These are phyloP conservation scores for Emmonsia crescens DNA, from an alignment of 2,329 filamentous ascomycete genomes.

Conservation along the genomic window DNA sequence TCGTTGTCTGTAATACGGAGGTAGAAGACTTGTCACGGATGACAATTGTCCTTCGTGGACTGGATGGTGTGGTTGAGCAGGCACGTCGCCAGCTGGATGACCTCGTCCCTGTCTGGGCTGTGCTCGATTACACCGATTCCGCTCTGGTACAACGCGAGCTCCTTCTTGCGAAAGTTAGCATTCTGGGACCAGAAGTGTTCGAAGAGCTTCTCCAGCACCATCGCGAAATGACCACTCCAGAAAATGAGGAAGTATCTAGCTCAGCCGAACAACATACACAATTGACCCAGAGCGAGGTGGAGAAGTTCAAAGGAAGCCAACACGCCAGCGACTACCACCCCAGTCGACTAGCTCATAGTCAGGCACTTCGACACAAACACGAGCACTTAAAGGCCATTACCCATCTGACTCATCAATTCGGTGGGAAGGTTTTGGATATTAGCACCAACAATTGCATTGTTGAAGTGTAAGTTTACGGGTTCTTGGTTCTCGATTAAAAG, in stretches of 20 bases:
- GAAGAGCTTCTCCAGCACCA: conserved; percentile 94
- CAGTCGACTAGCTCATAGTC: conserved; percentile 68
- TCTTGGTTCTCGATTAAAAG: conserved; percentile 8
- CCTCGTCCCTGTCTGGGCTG: conserved; percentile 94
- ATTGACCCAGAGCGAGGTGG: not conserved
- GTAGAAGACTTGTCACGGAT: conserved; percentile 94
- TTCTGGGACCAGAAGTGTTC: conserved; percentile 94
- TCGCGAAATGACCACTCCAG: conserved; percentile 65
- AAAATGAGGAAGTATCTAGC: conserved; percentile 24
- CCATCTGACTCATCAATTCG: conserved; percentile 93
- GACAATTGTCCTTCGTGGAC: conserved; percentile 96
- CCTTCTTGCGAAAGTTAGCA: conserved; percentile 90
- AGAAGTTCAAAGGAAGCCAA: conserved; percentile 17
- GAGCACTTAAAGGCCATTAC: conserved; percentile 95
- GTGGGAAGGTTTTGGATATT: conserved; percentile 94
- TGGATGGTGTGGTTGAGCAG: conserved; percentile 96
- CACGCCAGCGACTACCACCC: conserved; percentile 67
- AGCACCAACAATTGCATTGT: conserved; percentile 98
- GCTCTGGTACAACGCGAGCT: conserved; percentile 93
- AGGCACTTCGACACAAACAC: conserved; percentile 92
- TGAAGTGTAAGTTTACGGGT: conserved; percentile 60
- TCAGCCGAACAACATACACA: not conserved
- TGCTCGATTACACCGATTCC: conserved; percentile 87
- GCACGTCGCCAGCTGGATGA: conserved; percentile 91
- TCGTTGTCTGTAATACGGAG: conserved; percentile 96